Conservation (phyloP, 768 basidiomycete species). For the Cystoderma amianthinum region DNA sequence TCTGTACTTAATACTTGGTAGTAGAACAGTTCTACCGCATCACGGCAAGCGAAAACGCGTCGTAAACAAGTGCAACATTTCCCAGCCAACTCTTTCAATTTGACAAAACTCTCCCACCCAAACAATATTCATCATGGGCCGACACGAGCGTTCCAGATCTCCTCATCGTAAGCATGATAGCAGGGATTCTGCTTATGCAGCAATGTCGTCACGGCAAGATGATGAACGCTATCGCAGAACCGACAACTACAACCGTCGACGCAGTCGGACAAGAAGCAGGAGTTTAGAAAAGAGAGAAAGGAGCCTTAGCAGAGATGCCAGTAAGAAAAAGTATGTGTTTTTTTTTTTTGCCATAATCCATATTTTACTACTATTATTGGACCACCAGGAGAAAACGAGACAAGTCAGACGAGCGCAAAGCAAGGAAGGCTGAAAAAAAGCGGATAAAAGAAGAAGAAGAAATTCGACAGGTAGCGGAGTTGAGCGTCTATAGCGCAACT, state of each 20-base stretch:
- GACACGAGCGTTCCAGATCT: constrained; percentile 46
- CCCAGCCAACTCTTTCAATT: not conserved
- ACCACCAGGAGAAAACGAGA: constrained; percentile 68
- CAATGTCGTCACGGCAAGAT: too few relatives aligned
- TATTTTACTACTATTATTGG: constrained; percentile 6
- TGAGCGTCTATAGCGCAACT: constrained; percentile 92
- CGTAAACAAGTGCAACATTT: not conserved
- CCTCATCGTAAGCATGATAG: constrained; percentile 33
- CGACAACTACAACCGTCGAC: constrained; percentile 15
- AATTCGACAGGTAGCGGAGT: constrained; percentile 85
- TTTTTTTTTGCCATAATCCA: constrained; percentile 9
- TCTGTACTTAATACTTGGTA: too few relatives aligned
- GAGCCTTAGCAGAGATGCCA: constrained; percentile 30
- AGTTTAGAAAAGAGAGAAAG: constrained; percentile 21
- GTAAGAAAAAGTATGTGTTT: constrained; percentile 41
- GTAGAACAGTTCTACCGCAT: too few relatives aligned
- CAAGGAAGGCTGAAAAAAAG: constrained; percentile 85
- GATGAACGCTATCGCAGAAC: not conserved
- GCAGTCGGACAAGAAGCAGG: constrained; percentile 21
- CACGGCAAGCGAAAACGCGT: too few relatives aligned
- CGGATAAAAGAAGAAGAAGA: constrained; percentile 82
- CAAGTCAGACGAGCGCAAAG: constrained; percentile 80
- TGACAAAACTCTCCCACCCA: constrained; percentile 12
- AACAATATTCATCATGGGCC: too few relatives aligned
- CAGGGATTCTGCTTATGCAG: constrained; percentile 25